phyloP scores from a whole-genome alignment of 371 early-diverging fungal genomes.

The Circinella umbellata region DNA sequence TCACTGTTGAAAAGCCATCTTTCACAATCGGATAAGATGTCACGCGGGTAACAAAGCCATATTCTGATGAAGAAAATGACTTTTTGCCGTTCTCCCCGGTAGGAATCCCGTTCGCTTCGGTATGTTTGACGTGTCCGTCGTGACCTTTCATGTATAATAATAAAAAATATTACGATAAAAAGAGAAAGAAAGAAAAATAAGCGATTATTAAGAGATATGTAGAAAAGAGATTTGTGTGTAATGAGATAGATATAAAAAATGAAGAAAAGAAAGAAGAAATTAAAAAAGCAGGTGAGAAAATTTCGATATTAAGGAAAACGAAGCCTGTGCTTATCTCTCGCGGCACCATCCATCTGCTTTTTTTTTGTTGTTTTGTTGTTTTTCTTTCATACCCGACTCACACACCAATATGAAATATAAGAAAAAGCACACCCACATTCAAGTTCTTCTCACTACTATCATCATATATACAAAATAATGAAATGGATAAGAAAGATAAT shows the following conservation, averaged over 20 bases:
- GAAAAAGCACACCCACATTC: not conserved
- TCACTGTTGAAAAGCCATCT: conserved; percentile 60
- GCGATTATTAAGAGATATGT: too few relatives aligned
- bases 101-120: conserved; percentile 28
- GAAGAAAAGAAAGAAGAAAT: conserved; percentile 4
- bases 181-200: conserved; percentile 5
- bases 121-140: conserved; percentile 35
- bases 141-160: conserved; percentile 17
- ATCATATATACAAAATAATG: too few relatives aligned
- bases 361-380: conserved; percentile 4
- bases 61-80: not conserved
- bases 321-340: not conserved
- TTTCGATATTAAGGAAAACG: conserved; percentile 3
- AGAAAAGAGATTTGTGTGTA: too few relatives aligned
- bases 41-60: conserved; percentile 56
- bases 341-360: not conserved
- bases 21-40: conserved; percentile 66
- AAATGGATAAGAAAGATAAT: too few relatives aligned
- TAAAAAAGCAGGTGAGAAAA: conserved; percentile 3
- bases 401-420: too few relatives aligned
- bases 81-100: conserved; percentile 10
- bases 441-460: not conserved
- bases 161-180: conserved; percentile 2
- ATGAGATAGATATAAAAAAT: not conserved
- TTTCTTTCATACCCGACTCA: conserved; percentile 13